Percentiles rank a stretch among this genome's conserved stretches.
Conservation (phyloP, 1,284 basidiomycete genomes). For the Leccinum pallidistipes region DNA sequence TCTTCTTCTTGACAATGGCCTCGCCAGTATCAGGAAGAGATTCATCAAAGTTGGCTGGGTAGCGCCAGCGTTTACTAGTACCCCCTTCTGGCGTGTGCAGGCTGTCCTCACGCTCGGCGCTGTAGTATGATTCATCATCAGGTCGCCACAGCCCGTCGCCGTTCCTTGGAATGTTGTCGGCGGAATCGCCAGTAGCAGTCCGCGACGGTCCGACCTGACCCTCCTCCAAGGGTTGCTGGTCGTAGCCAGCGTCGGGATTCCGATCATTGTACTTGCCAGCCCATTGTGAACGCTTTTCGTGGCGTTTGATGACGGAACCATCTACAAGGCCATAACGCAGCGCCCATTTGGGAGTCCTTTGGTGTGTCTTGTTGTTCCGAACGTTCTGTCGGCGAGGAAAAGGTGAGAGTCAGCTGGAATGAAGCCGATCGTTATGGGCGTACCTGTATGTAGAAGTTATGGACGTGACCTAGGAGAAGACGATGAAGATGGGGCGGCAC, state of each 20-base stretch:
- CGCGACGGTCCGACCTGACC: conserved; percentile 54
- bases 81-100: conserved; percentile 33
- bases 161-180: conserved; percentile 35
- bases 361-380: conserved; percentile 90
- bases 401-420: conserved; percentile 10
- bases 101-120: conserved; percentile 42
- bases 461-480: conserved; percentile 62
- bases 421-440: conserved; percentile 7
- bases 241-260: conserved; percentile 68
- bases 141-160: conserved; percentile 61
- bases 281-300: conserved; percentile 83
- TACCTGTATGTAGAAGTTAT: conserved; percentile 93
- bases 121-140: conserved; percentile 74
- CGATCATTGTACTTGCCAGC: conserved; percentile 84
- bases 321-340: conserved; percentile 87
- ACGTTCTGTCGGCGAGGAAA: conserved; percentile 64
- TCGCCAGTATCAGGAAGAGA: conserved; percentile 43
- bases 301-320: conserved; percentile 71
- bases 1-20: conserved; percentile 59
- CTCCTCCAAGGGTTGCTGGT: conserved; percentile 73
- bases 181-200: conserved; percentile 9
- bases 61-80: conserved; percentile 63
- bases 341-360: conserved; percentile 94
- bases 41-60: conserved; percentile 80
- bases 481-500: conserved; percentile 9